Percentiles rank a stretch among this genome's conserved stretches.
These are phyloP conservation scores for Cotoneaster glaucophyllus DNA, from an alignment of 306 rosid species.

Conservation along the genomic window DNA sequence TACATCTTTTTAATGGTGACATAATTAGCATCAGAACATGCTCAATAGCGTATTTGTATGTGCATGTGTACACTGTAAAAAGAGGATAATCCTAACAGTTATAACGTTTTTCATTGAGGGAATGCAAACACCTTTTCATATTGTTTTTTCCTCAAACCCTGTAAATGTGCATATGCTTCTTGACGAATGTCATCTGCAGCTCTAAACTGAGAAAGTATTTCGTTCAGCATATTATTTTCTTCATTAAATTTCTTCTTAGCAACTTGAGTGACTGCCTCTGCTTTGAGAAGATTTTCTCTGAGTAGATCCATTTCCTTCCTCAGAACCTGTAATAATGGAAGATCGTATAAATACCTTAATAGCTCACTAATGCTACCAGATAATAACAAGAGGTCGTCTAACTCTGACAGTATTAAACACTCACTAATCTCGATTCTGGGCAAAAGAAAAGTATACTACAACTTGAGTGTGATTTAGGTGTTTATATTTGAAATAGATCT, in stretches of 20 bases:
- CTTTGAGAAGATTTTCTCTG: conserved; percentile 47
- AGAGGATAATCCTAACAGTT: neutral
- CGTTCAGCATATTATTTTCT: conserved; percentile 35
- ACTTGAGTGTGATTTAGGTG: neutral
- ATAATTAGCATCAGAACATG: neutral
- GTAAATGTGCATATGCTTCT: conserved; percentile 58
- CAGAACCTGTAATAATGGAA: conserved; percentile 37
- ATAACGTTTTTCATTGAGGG: neutral
- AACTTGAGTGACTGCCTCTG: conserved; percentile 47
- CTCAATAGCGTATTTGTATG: neutral
- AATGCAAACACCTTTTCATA: conserved; percentile 54
- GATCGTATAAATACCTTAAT: conserved; percentile 1
- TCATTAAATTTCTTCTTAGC: conserved; percentile 47
- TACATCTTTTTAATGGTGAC: neutral
- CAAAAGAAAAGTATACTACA: neutral
- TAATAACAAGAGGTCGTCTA: neutral
- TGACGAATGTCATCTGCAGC: conserved; percentile 72
- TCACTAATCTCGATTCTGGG: neutral
- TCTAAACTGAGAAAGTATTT: conserved; percentile 36
- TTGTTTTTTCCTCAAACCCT: conserved; percentile 47
- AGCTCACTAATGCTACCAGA: neutral
- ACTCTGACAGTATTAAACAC: neutral
- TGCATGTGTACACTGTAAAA: neutral
- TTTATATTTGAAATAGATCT: neutral
- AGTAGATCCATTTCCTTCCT: conserved; percentile 61